These are phyloP conservation scores for Gnetum montanum DNA, from an alignment of 75 land plant species.

Conservation along the genomic window DNA sequence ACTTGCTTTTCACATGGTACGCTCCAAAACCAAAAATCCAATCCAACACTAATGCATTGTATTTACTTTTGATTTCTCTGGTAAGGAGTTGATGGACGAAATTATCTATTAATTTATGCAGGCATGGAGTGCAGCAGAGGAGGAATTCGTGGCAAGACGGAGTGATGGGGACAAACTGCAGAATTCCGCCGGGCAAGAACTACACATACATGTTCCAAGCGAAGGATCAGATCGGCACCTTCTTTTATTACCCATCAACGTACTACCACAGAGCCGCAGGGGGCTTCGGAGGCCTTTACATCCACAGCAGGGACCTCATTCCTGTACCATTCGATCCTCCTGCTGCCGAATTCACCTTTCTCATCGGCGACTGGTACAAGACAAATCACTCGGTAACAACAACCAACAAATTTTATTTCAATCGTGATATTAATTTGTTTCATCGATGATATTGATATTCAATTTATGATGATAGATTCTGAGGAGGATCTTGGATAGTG, in stretches of 20 bases:
- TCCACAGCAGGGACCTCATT: conserved; percentile 17
- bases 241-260: conserved; percentile 22
- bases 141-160: conserved; percentile 35
- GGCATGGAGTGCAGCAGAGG: conserved; percentile 32
- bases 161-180: conserved; percentile 33
- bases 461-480: conserved; percentile 7
- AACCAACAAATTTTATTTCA: background rate
- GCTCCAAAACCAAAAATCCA: too few species aligned
- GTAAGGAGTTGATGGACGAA: too few species aligned
- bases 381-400: conserved; percentile 13
- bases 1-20: conserved; percentile 78
- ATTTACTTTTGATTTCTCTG: too few species aligned
- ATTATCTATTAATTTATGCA: too few species aligned
- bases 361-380: conserved; percentile 29
- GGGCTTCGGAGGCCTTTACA: conserved; percentile 22
- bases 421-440: background rate
- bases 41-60: too few species aligned
- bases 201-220: conserved; percentile 27
- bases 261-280: conserved; percentile 26
- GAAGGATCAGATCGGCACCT: conserved; percentile 34
- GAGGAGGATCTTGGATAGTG: conserved; percentile 18
- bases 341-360: conserved; percentile 22
- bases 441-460: background rate
- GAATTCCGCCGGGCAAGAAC: conserved; percentile 22
- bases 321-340: conserved; percentile 25